Evolutionary conservation across 805 yeast genomes (phyloP), one percentile per base, ranked within the genome.

Genomic region (Candida palmyrensis): DNA sequence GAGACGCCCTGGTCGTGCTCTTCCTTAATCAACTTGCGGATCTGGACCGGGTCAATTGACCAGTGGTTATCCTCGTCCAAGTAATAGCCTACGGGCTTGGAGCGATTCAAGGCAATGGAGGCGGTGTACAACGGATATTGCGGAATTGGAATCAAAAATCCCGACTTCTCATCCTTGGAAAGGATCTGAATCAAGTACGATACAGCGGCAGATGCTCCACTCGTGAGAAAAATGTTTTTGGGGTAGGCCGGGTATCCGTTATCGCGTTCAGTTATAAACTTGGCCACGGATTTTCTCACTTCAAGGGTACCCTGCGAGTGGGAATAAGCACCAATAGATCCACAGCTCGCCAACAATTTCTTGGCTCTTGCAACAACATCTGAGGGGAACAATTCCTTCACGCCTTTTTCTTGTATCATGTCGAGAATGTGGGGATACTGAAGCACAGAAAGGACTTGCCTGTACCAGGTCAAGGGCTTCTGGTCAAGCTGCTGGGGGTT

Each of bases 41-140:
- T 76, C 49, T 78, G 81, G 8, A 59, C 52, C 3, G 92, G 72
- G 48, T 84, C 77, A 6, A 94, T 77, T 21, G 90, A 77, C 99
- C 99, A 92, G 45, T 78, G 73, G 22, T 77, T 67, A 23, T 70
- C 59, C 63, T 92, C 99, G 41, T 87, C 79, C 45, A 92, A 67
- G 51, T 75, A 86, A 62, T 92, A 92, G 12, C 96, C 95, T 30
- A 92, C 69, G 8, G 95, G 83, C 18, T 80, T 75, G 14, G 96
- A 77, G 48, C 83, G 77, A 52, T 83, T 83, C 50, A 94, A 68
- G 3, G 96, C 82, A 47, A 92, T 70, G 3, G 95, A 72, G n/a
- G 98, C 98, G 3, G 97, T 87, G 64, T 92, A 92, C 39, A 92
- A 71, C 3, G 99, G 99, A 55, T 92, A 92, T 64, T 92, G 98